A percentile compares a stretch with the other conserved stretches of the same genome.
Conservation (phyloP, 225 moss, liverwort and hornwort species). For the Anthoceros angustus region DNA sequence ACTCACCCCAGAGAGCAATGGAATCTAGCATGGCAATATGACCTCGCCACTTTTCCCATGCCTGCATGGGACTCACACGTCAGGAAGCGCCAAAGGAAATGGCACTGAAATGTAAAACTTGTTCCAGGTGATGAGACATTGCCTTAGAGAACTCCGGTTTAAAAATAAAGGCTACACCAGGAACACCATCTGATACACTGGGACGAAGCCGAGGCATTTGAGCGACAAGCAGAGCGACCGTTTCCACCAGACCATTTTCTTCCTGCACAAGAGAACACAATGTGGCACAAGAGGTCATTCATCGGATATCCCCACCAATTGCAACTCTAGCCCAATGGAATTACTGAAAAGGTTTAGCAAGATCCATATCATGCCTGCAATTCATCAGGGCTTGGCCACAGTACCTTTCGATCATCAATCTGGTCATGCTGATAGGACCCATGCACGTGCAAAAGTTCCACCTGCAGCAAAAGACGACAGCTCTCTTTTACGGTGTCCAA, state of each 20-base stretch:
- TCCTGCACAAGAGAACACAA: conserved; percentile 33
- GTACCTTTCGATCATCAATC: conserved; percentile 76
- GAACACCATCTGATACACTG: conserved; percentile 45
- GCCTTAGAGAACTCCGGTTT: conserved; percentile 94
- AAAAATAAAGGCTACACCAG: conserved; percentile 67
- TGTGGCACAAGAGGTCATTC: too few species aligned
- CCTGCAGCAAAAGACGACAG: conserved; percentile 17
- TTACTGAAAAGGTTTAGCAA: too few species aligned
- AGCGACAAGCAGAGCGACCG: conserved; percentile 73
- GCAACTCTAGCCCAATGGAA: too few species aligned
- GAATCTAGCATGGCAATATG: conserved; percentile 84
- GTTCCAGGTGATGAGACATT: background rate
- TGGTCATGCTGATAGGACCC: conserved; percentile 96
- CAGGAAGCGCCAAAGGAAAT: background rate
- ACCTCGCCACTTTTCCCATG: conserved; percentile 92
- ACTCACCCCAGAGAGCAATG: conserved; percentile 78
- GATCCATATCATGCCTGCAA: too few species aligned
- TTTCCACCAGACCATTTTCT: conserved; percentile 97
- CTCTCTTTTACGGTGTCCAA: too few species aligned
- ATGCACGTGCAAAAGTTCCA: conserved; percentile 64
- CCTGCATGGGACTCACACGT: conserved; percentile 20
- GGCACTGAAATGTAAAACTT: background rate
- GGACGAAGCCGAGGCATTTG: conserved; percentile 93
- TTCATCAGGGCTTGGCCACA: background rate
- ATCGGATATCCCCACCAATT: too few species aligned